These are phyloP conservation scores for Eucalyptus curtisii DNA, from an alignment of 345 rosid genomes.

Conservation along the genomic window DNA sequence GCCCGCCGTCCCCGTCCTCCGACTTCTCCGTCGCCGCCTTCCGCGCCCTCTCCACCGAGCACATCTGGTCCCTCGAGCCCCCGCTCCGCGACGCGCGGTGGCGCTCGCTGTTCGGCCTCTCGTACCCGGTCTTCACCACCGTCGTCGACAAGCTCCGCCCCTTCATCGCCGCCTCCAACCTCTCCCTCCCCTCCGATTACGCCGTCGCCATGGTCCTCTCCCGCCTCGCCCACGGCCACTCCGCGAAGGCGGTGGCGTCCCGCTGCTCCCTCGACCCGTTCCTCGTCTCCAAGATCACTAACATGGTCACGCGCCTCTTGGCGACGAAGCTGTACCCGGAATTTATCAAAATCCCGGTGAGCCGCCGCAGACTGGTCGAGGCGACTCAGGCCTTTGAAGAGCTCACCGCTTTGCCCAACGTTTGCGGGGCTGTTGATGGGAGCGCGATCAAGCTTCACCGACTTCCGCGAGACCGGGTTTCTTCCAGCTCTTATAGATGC, in stretches of 20 bases:
- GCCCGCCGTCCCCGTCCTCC: conserved; percentile 37
- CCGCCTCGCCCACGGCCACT: conserved; percentile 69
- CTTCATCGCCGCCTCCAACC: conserved; percentile 73
- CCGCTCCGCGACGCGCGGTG: conserved; percentile 88
- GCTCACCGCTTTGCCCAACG: conserved; percentile 78
- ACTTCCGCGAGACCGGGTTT: conserved; percentile 14
- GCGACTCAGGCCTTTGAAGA: conserved; percentile 90
- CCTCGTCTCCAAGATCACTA: conserved; percentile 84
- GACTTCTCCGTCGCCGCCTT: conserved; percentile 75
- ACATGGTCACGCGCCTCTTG: conserved; percentile 84
- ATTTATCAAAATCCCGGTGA: conserved; percentile 80
- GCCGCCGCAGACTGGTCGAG: conserved; percentile 73
- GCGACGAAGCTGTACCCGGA: conserved; percentile 92
- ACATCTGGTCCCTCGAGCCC: conserved; percentile 72
- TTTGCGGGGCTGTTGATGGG: conserved; percentile 87
- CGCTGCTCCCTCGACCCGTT: conserved; percentile 82
- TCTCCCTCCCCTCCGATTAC: conserved; percentile 90
- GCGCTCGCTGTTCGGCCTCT: conserved; percentile 81
- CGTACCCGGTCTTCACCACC: conserved; percentile 82
- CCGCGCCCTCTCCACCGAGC: conserved; percentile 86
- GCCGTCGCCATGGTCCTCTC: conserved; percentile 96
- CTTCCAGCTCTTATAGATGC: conserved; percentile 33
- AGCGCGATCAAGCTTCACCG: conserved; percentile 57
- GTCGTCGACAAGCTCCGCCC: conserved; percentile 90
- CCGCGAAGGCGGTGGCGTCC: conserved; percentile 61